Evolutionary conservation across 106 monocot genomes (phyloP).

Genomic region (Dioscorea dumetorum): DNA sequence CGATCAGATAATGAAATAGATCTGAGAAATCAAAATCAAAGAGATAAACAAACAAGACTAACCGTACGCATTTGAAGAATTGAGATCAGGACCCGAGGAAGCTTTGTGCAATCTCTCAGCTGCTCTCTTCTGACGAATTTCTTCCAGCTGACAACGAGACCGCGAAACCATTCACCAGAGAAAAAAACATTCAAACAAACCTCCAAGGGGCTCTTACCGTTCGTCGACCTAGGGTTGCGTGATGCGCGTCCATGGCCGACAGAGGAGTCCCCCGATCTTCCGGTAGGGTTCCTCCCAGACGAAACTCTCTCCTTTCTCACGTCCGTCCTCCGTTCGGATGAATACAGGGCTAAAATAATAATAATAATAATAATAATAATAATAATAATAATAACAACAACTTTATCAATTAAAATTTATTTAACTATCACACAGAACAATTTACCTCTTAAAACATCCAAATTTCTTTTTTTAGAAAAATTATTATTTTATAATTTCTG

Average conservation of each 20-base stretch:
- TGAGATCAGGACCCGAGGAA: conserved; percentile 48
- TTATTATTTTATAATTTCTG: no score
- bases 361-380: no score
- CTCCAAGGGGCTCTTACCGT: conserved; percentile 22
- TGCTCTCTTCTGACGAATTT: conserved; percentile 83
- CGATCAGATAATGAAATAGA: conserved; percentile 1
- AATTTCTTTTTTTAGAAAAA: no score
- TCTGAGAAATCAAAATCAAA: not conserved
- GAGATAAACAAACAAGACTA: not conserved
- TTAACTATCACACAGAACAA: no score
- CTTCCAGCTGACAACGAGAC: conserved; percentile 42
- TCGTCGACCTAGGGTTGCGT: conserved; percentile 63
- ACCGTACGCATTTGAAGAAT: conserved; percentile 36
- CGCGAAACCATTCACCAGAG: not conserved
- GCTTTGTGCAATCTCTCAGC: conserved; percentile 54
- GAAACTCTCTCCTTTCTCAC: no score
- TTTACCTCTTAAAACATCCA: no score
- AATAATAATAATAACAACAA: no score
- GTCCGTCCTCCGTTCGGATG: no score
- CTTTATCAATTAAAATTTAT: no score
- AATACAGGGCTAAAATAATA: no score
- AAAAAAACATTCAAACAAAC: not conserved
- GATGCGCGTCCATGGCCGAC: conserved; percentile 38
- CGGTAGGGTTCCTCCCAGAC: no score
- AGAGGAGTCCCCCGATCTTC: not conserved